Percentiles rank a stretch among this genome's conserved stretches.
These are phyloP conservation scores for Quercus engelmannii DNA, from an alignment of 306 rosid genomes.

Conservation along the genomic window DNA sequence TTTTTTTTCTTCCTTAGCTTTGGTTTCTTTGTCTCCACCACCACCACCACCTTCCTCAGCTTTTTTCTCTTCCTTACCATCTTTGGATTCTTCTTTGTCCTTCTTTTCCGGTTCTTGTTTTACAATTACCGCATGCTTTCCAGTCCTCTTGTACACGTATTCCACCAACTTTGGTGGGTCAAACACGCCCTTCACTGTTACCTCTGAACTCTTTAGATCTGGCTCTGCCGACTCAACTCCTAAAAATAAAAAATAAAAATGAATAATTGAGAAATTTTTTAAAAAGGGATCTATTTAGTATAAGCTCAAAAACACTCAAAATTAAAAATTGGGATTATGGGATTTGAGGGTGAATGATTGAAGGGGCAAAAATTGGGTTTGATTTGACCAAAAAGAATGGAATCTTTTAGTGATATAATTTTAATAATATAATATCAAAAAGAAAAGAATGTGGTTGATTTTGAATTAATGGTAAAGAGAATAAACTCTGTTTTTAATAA, in stretches of 20 bases:
- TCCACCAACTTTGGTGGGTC: conserved; percentile 59
- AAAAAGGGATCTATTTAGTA: too few species aligned
- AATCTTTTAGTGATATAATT: background rate
- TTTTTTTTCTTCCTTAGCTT: conserved; percentile 22
- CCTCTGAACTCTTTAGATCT: conserved; percentile 76
- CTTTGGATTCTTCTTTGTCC: conserved; percentile 34
- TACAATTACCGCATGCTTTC: conserved; percentile 69
- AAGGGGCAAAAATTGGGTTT: background rate
- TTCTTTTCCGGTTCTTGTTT: conserved; percentile 61
- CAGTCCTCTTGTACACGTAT: conserved; percentile 65
- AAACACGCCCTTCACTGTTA: conserved; percentile 73
- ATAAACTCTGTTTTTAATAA: conserved; percentile 8
- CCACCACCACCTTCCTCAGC: conserved; percentile 2
- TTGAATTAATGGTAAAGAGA: conserved; percentile 7
- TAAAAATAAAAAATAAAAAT: background rate
- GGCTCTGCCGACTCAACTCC: conserved; percentile 85
- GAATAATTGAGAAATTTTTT: background rate
- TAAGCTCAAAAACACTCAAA: background rate
- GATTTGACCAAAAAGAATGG: conserved; percentile 22
- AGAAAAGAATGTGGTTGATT: conserved; percentile 25
- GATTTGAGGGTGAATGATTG: background rate
- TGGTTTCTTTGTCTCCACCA: conserved; percentile 15
- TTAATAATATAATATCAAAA: conserved; percentile 2
- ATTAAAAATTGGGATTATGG: conserved; percentile 8
- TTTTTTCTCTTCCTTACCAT: conserved; percentile 30